Conservation (phyloP, 1,139 yeast species). For the Yamadazyma buinensis region DNA sequence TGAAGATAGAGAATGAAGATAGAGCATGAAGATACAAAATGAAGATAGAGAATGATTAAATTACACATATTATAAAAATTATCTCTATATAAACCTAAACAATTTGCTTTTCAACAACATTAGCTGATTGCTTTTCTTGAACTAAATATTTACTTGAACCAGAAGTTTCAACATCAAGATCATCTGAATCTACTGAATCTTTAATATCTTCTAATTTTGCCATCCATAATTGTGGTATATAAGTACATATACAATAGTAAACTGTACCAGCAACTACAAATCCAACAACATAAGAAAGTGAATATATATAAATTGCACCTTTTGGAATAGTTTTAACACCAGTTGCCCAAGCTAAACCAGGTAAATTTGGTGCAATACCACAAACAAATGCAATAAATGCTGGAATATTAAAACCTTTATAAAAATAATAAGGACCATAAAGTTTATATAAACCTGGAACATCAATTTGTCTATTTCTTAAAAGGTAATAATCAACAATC, state of each 20-base stretch:
- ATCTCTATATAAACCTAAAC: too few relatives aligned
- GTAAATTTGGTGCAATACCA: slow-evolving; percentile 12
- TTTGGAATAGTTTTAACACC: slow-evolving; percentile 6
- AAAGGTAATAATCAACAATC: slow-evolving; percentile 10
- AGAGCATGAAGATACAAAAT: too few relatives aligned
- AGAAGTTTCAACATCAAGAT: not conserved
- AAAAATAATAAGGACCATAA: slow-evolving; percentile 10
- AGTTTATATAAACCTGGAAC: slow-evolving; percentile 9
- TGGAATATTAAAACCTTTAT: slow-evolving; percentile 11
- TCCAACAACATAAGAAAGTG: slow-evolving; percentile 9
- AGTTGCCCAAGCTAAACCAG: slow-evolving; percentile 13
- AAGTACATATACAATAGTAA: slow-evolving; percentile 9
- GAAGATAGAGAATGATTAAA: too few relatives aligned
- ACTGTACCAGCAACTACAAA: slow-evolving; percentile 6
- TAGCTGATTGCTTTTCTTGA: not conserved
- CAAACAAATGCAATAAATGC: slow-evolving; percentile 12
- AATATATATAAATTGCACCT: slow-evolving; percentile 11
- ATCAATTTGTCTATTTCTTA: slow-evolving; percentile 8
- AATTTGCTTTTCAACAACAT: too few relatives aligned
- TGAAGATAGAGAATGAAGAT: too few relatives aligned
- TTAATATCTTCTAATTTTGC: slow-evolving; percentile 10
- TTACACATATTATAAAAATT: too few relatives aligned
- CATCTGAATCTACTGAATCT: not conserved
- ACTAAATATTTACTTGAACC: not conserved
- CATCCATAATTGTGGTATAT: slow-evolving; percentile 12